A percentile compares a stretch with the other conserved stretches of the same genome.
phyloP scores from a whole-genome alignment of 1,139 yeast species.

The Lodderomyces theae region DNA sequence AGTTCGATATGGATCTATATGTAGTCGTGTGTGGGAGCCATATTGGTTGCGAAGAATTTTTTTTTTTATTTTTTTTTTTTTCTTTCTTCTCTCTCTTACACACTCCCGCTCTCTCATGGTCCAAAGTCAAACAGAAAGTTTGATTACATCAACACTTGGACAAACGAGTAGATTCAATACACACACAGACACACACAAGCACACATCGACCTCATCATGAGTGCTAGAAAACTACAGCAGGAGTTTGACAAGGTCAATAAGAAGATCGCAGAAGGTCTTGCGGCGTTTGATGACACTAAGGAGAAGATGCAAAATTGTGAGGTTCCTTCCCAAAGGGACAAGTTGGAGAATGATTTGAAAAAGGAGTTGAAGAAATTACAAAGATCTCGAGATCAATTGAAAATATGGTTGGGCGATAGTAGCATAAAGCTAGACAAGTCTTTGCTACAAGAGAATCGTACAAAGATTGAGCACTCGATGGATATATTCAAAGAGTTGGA shows the following conservation, averaged over 20 bases:
- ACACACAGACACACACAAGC: neutral
- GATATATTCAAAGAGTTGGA: constrained; percentile 95
- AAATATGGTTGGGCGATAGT: constrained; percentile 90
- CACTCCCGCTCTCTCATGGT: neutral
- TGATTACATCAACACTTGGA: neutral
- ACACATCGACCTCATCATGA: constrained; percentile 25
- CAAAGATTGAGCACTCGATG: constrained; percentile 89
- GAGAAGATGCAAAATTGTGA: constrained; percentile 83
- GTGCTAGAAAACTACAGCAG: constrained; percentile 50
- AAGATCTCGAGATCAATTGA: constrained; percentile 91
- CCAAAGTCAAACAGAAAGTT: neutral
- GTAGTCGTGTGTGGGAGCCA: constrained; percentile 1
- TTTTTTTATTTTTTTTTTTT: constrained; percentile 2
- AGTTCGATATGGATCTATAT: neutral
- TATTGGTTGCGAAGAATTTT: constrained; percentile 1
- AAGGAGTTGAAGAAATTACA: constrained; percentile 95
- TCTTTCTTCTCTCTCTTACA: neutral
- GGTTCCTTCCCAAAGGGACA: constrained; percentile 87
- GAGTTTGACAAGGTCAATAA: constrained; percentile 96
- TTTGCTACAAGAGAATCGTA: constrained; percentile 71
- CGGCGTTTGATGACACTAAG: constrained; percentile 80
- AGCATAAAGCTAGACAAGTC: constrained; percentile 88
- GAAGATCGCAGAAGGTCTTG: constrained; percentile 91
- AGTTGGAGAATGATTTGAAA: constrained; percentile 88
- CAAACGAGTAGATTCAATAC: neutral